Conservation (phyloP, 2,329 filamentous ascomycete genomes). For the Penicillium sp. region DNA sequence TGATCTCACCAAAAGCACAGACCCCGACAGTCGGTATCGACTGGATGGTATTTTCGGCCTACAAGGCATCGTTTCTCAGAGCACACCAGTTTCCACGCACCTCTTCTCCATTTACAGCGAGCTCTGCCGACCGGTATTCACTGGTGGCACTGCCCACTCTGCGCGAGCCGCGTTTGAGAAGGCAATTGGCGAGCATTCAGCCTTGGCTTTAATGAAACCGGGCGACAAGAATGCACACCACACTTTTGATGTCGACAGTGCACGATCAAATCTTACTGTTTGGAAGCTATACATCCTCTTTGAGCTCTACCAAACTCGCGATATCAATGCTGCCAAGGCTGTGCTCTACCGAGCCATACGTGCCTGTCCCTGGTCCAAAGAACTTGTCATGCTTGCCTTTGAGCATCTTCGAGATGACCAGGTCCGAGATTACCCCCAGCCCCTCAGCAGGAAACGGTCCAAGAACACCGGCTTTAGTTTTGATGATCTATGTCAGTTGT, state of each 20-base stretch:
- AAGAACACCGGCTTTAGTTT: slow-evolving; percentile 33
- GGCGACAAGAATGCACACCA: slow-evolving; percentile 3
- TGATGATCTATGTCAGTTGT: slow-evolving; percentile 51
- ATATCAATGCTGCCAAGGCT: slow-evolving; percentile 44
- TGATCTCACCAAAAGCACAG: slow-evolving; percentile 24
- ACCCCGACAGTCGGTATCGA: slow-evolving; percentile 26
- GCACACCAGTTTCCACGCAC: slow-evolving; percentile 45
- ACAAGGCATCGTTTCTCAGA: slow-evolving; percentile 4
- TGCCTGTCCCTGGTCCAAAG: slow-evolving; percentile 60
- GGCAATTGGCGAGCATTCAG: slow-evolving; percentile 40
- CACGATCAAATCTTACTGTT: slow-evolving; percentile 41
- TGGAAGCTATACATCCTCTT: slow-evolving; percentile 54
- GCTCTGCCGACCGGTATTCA: slow-evolving; percentile 41
- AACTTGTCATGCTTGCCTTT: slow-evolving; percentile 56
- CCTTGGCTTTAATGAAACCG: slow-evolving; percentile 3
- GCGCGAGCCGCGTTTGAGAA: slow-evolving; percentile 54
- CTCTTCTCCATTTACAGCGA: slow-evolving; percentile 56
- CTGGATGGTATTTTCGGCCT: background rate
- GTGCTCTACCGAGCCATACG: slow-evolving; percentile 55
- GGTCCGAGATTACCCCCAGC: background rate
- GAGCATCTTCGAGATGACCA: slow-evolving; percentile 35
- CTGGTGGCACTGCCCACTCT: slow-evolving; percentile 49
- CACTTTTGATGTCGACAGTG: slow-evolving; percentile 12
- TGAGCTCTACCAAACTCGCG: slow-evolving; percentile 39
- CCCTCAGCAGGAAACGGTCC: background rate